Percentiles rank a stretch among this genome's conserved stretches.
phyloP scores from a whole-genome alignment of 2,329 filamentous ascomycete species.

The Fusarium incarnatum region DNA sequence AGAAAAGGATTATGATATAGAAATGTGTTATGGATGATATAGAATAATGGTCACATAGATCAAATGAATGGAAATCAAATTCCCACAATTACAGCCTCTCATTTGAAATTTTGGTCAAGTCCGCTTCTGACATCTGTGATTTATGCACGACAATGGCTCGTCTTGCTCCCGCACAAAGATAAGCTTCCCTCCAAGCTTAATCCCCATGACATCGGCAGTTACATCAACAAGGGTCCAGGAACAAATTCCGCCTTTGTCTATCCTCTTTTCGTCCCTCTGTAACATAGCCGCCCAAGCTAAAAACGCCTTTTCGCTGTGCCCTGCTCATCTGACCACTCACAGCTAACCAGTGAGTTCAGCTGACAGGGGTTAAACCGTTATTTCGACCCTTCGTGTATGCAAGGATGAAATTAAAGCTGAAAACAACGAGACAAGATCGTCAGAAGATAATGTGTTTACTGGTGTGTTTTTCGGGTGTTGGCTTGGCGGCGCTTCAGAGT shows the following conservation, averaged over 20 bases:
- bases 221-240: background rate
- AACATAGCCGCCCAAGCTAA: conserved; percentile 29
- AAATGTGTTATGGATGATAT: background rate
- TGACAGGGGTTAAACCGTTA: conserved; percentile 14
- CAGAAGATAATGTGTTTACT: background rate
- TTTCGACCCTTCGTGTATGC: conserved; percentile 1
- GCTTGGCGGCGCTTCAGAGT: conserved; percentile 16
- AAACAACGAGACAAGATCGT: background rate
- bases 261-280: background rate
- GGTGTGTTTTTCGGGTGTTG: background rate
- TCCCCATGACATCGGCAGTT: conserved; percentile 4
- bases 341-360: conserved; percentile 27
- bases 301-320: background rate
- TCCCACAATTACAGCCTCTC: background rate
- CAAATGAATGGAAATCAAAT: background rate
- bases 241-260: background rate
- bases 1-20: background rate
- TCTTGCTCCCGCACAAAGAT: background rate
- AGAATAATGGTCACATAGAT: background rate
- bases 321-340: conserved; percentile 12
- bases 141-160: background rate
- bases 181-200: conserved; percentile 33
- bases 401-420: conserved; percentile 14
- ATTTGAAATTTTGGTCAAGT: background rate
- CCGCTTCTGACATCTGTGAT: too few species aligned